Percentiles rank a stretch among this genome's conserved stretches.
Evolutionary conservation across 768 basidiomycete species (phyloP).

Genomic region (Tubosaeta sp.): DNA sequence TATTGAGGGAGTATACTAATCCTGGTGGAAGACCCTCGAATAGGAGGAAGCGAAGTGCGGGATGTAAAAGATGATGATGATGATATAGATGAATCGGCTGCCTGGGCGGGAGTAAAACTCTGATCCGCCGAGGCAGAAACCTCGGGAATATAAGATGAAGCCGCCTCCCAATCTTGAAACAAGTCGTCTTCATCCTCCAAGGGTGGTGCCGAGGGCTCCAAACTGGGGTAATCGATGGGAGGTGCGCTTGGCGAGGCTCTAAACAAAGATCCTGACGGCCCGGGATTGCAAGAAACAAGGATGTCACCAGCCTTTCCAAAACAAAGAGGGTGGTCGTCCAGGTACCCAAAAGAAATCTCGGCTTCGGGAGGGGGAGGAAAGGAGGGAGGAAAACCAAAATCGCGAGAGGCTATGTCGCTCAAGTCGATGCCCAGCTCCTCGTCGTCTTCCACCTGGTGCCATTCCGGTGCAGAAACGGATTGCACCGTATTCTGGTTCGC

Average conservation of each 20-base stretch:
- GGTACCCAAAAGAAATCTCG: conserved; percentile 35
- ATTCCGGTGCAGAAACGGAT: conserved; percentile 47
- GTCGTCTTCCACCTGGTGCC: conserved; percentile 48
- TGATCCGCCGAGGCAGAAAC: not conserved
- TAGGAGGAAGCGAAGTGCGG: conserved; percentile 1
- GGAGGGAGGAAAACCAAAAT: conserved; percentile 14
- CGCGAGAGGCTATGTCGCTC: conserved; percentile 4
- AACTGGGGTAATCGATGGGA: conserved; percentile 22
- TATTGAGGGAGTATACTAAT: conserved; percentile 27
- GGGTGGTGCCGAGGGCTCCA: conserved; percentile 48
- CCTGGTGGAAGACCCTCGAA: conserved; percentile 2
- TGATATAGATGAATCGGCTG: conserved; percentile 1
- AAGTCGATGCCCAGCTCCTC: conserved; percentile 9
- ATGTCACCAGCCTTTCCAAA: conserved; percentile 32
- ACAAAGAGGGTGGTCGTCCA: conserved; percentile 35
- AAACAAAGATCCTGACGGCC: conserved; percentile 45
- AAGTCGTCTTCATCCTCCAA: conserved; percentile 21
- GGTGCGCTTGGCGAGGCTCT: conserved; percentile 35
- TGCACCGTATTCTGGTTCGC: conserved; percentile 12
- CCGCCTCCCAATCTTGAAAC: conserved; percentile 21
- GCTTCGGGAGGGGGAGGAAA: conserved; percentile 36
- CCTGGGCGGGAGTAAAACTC: not conserved
- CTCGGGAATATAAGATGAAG: conserved; percentile 5
- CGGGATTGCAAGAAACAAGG: conserved; percentile 29
- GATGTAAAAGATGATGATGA: not conserved